Base-by-base conservation (phyloP, 352 stramenopile species). In the Aphanomyces euteiches region DNA sequence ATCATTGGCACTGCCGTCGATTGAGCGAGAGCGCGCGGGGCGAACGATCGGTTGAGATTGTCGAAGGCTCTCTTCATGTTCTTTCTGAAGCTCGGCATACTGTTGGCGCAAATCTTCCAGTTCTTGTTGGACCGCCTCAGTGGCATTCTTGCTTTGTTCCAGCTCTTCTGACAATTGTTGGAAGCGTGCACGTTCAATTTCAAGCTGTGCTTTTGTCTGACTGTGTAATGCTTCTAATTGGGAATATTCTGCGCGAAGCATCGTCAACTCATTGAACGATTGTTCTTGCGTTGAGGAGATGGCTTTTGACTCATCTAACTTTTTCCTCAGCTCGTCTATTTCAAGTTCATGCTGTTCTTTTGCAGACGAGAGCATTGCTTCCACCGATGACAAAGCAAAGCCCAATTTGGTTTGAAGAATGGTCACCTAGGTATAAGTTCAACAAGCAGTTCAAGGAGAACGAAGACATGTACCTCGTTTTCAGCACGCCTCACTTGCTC, bases 201-300 rank as follows among this genome's bases (percentile, higher is more conserved):
- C 79, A 0, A 92, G 60, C 40, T 71, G 48, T 47, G 74, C 58
- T 68, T 74, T 53, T 82, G 77, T 66, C 68, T 75, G 47, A 71
- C 77, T 63, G 56, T 92, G 79, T 40, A 56, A 80, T 53, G 87
- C 83, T 65, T 80, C 74, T 5, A 92, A 66, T 50, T 90, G 75
- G 39, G 81, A 75, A 64, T 75, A 92, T 56, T 86, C 78, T 38
- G 57, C 72, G 43, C 84, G 81, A 36, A 87, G 64, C 19, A 90
- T 72, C 39, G 83, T 77, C 0, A 82, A 74, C 48, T 77, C 75
- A 56, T 76, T 34, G 54, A 61, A 61, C n/a, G 54, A 61, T 13
- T 43, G 10, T 10, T 70, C 64, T 50, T 70, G 48, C 34, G 28
- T 41, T 19, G 50, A 64, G 21, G 53, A 17, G 4, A 70, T 10